Evolutionary conservation across 2,329 filamentous ascomycete species (phyloP), one percentile per base, ranked within the genome.

Genomic region (Aspergillus sp.): DNA sequence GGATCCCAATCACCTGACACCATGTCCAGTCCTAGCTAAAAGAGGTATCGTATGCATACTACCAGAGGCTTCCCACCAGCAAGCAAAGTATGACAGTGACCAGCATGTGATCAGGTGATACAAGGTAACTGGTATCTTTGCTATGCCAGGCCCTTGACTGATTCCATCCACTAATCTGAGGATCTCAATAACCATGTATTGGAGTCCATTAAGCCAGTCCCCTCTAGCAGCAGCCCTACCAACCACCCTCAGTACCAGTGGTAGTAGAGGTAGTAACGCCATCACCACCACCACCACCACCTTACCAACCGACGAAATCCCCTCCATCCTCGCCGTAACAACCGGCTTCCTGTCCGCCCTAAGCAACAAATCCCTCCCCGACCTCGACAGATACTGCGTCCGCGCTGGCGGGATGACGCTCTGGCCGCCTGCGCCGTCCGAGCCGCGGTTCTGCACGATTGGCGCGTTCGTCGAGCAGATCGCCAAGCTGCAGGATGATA

Each of bases 361-460:
- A 12, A 57, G 49, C n/a, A 52, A 54, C 4, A 66, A 65, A 36
- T 64, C 57, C 9, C 47, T 60, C 10, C 46, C 45, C 9, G 62
- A 63, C 7, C 64, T 66, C 39, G 63, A 65, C 34, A 64, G 61
- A 42, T 57, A 64, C 51, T 66, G 62, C 43, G 52, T 66, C 7
- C 51, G 56, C 32, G 62, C 62, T 7, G 63, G 62, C 3, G 63
- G 62, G 1, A 66, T 66, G 62, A 55, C 63, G 2, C 54, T 66
- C 2, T 62, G 55, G n/a, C 62, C 61, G 10, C 64, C 63, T 5
- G 47, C 56, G 1, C 54, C 62, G 4, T 57, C 52, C 10, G 41
- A 53, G 4, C 56, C 62, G n/a, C 61, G 63, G 9, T 66, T 66
- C 45, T 65, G 62, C 46, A 65, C 63, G 0, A 63, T 66, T 38